phyloP scores from a whole-genome alignment of 2,329 filamentous ascomycete genomes.

The Ophiognomonia clavigignenti-juglandacearum region DNA sequence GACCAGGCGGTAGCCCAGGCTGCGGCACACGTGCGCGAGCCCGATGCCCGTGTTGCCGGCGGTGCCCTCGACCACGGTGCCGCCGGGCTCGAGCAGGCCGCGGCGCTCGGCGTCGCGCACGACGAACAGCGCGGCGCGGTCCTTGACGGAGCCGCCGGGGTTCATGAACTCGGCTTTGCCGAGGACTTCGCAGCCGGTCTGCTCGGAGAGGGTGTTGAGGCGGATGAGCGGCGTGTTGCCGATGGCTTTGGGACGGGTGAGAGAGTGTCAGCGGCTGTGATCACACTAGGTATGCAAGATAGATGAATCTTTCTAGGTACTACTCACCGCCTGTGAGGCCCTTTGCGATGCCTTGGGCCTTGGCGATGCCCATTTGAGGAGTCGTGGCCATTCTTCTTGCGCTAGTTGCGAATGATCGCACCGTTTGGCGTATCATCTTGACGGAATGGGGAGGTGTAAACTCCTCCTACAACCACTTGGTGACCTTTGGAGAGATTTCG shows the following conservation, averaged over 20 bases:
- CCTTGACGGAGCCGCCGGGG: constrained; percentile 92
- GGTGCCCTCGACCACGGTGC: constrained; percentile 94
- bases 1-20: constrained; percentile 86
- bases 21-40: constrained; percentile 91
- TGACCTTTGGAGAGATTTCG: background rate
- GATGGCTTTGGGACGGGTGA: constrained; percentile 72
- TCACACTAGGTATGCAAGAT: background rate
- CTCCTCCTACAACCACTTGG: background rate
- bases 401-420: constrained; percentile 62
- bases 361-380: constrained; percentile 68
- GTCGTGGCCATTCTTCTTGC: constrained; percentile 48
- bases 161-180: constrained; percentile 99
- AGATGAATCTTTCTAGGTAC: background rate
- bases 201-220: constrained; percentile 78
- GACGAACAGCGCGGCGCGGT: constrained; percentile 90
- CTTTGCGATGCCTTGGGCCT: constrained; percentile 72
- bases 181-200: constrained; percentile 89
- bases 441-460: background rate
- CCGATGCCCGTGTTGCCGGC: constrained; percentile 98
- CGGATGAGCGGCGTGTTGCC: constrained; percentile 95
- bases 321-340: constrained; percentile 74
- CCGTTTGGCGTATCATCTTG: constrained; percentile 65
- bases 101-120: constrained; percentile 89
- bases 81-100: constrained; percentile 75
- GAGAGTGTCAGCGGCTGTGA: background rate